Conservation (phyloP, 2,329 filamentous ascomycete genomes). For the Epichloe elymi region DNA sequence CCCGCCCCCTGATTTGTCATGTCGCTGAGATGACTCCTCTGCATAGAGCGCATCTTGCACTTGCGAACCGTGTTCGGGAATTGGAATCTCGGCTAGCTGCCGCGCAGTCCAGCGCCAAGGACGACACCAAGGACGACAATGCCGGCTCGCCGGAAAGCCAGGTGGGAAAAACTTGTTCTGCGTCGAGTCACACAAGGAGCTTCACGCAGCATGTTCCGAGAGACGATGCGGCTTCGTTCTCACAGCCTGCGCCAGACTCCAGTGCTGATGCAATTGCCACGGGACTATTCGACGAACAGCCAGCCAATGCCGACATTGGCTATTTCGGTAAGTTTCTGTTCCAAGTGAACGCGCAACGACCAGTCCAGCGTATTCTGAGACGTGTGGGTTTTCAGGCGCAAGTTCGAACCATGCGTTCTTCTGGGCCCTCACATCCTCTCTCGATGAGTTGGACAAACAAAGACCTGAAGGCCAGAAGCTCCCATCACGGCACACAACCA, state of each 20-base stretch:
- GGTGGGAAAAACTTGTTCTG: not conserved
- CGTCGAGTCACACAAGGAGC: not conserved
- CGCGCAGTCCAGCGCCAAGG: not conserved
- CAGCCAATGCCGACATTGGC: conserved; percentile 13
- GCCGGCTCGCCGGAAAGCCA: not conserved
- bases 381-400: conserved; percentile 9
- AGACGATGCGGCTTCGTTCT: not conserved
- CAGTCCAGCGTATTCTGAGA: not conserved
- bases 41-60: not conserved
- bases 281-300: conserved; percentile 15
- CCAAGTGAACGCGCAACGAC: not conserved
- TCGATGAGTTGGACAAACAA: conserved; percentile 13
- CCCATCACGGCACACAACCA: not conserved
- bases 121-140: not conserved
- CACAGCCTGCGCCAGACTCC: conserved; percentile 10
- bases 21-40: not conserved
- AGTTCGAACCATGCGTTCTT: conserved; percentile 20
- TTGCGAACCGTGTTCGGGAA: conserved; percentile 1
- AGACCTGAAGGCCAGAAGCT: conserved; percentile 6
- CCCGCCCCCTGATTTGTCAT: too few relatives aligned
- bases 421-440: conserved; percentile 13
- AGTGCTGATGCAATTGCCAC: conserved; percentile 16
- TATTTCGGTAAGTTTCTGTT: conserved; percentile 13
- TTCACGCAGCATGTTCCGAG: not conserved
- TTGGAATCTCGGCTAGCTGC: conserved; percentile 1